These are phyloP conservation scores for Phialophora tarda DNA, from an alignment of 2,329 filamentous ascomycete genomes.

Conservation along the genomic window DNA sequence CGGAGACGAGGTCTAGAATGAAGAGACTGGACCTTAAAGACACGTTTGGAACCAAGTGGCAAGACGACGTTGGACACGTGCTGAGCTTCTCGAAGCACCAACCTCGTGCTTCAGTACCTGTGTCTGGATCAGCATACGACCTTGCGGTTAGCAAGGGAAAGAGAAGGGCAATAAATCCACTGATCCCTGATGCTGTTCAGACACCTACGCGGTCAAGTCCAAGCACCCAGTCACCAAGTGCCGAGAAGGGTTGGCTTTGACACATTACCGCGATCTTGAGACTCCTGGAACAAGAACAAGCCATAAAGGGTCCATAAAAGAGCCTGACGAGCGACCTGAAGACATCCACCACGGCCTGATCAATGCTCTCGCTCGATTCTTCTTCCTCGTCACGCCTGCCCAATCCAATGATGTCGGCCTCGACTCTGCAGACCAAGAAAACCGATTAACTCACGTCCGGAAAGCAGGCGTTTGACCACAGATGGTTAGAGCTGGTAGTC, in stretches of 20 bases:
- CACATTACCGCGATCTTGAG: neutral
- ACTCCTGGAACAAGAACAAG: neutral
- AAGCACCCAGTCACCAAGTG: neutral
- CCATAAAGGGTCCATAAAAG: neutral
- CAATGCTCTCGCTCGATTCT: neutral
- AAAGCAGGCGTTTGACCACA: too few relatives aligned
- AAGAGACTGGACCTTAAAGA: neutral
- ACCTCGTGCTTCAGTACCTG: neutral
- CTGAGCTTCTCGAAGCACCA: neutral
- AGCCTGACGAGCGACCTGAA: neutral
- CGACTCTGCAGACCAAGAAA: too few relatives aligned
- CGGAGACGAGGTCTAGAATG: neutral
- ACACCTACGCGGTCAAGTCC: neutral
- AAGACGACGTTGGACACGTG: neutral
- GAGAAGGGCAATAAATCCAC: neutral
- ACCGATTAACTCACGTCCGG: too few relatives aligned
- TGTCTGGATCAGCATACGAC: neutral
- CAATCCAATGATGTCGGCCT: neutral
- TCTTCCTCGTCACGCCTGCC: neutral
- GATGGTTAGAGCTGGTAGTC: too few relatives aligned
- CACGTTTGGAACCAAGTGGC: too few relatives aligned
- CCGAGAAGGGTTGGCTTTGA: neutral
- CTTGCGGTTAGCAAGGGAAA: neutral
- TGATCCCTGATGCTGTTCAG: neutral
- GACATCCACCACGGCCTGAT: neutral